Conservation (phyloP, 306 rosid species). For the Lotus japonicus region DNA sequence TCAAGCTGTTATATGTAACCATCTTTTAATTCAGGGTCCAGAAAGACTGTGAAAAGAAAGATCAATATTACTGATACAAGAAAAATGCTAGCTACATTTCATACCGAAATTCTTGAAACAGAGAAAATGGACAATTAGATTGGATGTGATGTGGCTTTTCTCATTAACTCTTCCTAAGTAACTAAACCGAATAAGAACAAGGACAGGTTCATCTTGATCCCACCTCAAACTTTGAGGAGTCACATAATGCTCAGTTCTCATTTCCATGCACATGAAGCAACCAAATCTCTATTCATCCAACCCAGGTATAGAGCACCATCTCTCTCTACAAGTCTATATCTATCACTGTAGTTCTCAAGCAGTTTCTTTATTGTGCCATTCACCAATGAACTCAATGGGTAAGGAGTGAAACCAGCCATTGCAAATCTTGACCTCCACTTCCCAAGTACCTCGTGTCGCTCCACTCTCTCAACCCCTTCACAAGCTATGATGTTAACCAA, state of each 20-base stretch:
- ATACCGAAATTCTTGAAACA: conserved; percentile 14
- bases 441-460: conserved; percentile 82
- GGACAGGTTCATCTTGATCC: not conserved
- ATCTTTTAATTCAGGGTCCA: not conserved
- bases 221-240: not conserved
- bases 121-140: conserved; percentile 22
- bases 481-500: conserved; percentile 93
- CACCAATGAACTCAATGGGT: conserved; percentile 83
- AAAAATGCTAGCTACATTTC: conserved; percentile 22
- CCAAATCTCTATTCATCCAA: conserved; percentile 94
- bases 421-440: conserved; percentile 78
- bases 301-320: conserved; percentile 91
- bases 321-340: conserved; percentile 74
- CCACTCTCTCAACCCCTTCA: conserved; percentile 89
- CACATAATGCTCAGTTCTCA: conserved; percentile 27
- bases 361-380: conserved; percentile 79
- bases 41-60: not conserved
- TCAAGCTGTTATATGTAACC: not conserved
- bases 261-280: conserved; percentile 97
- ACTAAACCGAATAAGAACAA: conserved; percentile 23
- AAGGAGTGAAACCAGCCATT: conserved; percentile 94
- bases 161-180: conserved; percentile 14
- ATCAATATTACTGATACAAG: not conserved
- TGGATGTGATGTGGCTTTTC: conserved; percentile 5
- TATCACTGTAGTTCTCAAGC: conserved; percentile 65